Percentiles rank a stretch among this genome's conserved stretches.
phyloP scores from a whole-genome alignment of 2,329 filamentous ascomycete genomes.

The Colletotrichum simmondsii region DNA sequence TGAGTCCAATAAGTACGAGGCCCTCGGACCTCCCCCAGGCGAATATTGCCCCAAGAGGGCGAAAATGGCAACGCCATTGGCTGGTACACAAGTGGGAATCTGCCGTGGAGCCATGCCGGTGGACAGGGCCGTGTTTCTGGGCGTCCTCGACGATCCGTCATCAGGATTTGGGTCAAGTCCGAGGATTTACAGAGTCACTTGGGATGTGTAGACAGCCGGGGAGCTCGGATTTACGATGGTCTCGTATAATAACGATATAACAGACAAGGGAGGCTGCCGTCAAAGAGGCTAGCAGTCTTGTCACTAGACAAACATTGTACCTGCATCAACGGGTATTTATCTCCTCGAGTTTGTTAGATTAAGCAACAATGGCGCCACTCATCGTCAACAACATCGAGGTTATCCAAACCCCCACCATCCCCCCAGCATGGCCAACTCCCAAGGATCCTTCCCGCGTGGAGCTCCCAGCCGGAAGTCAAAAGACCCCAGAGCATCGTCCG shows the following conservation, averaged over 20 bases:
- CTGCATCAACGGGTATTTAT: not conserved
- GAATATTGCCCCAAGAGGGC: not conserved
- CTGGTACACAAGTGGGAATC: not conserved
- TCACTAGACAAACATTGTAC: not conserved
- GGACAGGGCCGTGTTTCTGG: not conserved
- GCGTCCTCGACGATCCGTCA: not conserved
- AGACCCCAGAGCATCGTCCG: not conserved
- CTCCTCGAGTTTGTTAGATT: not conserved
- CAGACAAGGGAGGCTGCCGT: not conserved
- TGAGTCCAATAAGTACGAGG: not conserved
- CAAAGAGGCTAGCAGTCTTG: not conserved
- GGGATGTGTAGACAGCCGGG: not conserved
- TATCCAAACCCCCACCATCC: not conserved
- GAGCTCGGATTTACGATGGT: not conserved
- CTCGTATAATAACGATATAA: not conserved
- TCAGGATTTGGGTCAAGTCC: not conserved
- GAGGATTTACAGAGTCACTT: not conserved
- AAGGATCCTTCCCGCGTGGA: conserved; percentile 13
- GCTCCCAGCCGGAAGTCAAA: not conserved
- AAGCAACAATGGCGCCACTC: conserved; percentile 9
- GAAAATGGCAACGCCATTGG: not conserved
- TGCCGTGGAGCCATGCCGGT: not conserved
- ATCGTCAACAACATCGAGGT: conserved; percentile 12
- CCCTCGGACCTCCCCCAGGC: not conserved
- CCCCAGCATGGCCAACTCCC: conserved; percentile 4